phyloP scores from a whole-genome alignment of 192 early-diverging fungal species.

The Neocallimastix lanati region DNA sequence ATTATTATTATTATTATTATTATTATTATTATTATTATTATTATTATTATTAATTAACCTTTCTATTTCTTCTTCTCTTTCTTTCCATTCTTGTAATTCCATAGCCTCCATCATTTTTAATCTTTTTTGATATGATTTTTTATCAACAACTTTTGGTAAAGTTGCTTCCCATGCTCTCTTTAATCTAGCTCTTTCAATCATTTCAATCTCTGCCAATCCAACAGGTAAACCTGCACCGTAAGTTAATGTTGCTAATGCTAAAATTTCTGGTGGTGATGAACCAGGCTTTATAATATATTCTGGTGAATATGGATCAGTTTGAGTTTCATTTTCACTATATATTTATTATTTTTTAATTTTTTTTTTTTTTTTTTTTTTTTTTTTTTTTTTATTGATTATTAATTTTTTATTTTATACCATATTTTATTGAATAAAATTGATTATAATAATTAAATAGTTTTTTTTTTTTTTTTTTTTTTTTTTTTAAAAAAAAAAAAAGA shows the following conservation, averaged over 20 bases:
- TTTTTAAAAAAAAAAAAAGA: too few species aligned
- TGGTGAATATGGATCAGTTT: slow-evolving; percentile 45
- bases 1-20: too few species aligned
- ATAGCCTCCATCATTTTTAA: slow-evolving; percentile 47
- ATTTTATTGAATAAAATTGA: too few species aligned
- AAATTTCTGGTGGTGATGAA: slow-evolving; percentile 25
- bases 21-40: too few species aligned
- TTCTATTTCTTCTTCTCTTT: slow-evolving; percentile 31
- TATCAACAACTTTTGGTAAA: slow-evolving; percentile 29
- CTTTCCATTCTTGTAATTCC: slow-evolving; percentile 40
- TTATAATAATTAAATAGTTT: too few species aligned
- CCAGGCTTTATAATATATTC: slow-evolving; percentile 23
- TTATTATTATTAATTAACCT: slow-evolving; percentile 9
- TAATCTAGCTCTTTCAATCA: slow-evolving; percentile 38
- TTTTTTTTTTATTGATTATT: too few species aligned
- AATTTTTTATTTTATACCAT: too few species aligned
- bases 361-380: neutral
- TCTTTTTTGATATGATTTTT: slow-evolving; percentile 26
- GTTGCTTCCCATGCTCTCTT: slow-evolving; percentile 38
- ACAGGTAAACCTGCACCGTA: slow-evolving; percentile 31
- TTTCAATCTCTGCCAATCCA: slow-evolving; percentile 30
- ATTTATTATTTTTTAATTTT: neutral
- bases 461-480: too few species aligned
- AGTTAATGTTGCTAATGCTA: slow-evolving; percentile 33
- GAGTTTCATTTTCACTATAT: slow-evolving; percentile 27